Percentiles rank a stretch among this genome's conserved stretches.
These are phyloP conservation scores for Vitis rotundifolia DNA, from an alignment of 164 flowering plant species.

Conservation along the genomic window DNA sequence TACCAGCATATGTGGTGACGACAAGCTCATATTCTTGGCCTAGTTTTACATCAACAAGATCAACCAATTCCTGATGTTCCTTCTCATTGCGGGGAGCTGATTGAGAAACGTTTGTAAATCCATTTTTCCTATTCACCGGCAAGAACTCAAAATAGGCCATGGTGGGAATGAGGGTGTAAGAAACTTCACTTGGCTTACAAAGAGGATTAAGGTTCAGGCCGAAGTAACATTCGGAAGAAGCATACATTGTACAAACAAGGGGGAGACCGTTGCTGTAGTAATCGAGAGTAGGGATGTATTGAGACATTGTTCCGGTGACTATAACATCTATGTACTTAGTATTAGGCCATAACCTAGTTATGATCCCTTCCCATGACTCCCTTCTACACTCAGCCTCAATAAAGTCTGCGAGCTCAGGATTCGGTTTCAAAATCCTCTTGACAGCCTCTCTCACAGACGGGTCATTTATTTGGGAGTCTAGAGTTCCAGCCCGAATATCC, in stretches of 20 bases:
- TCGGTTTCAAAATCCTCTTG: conserved; percentile 35
- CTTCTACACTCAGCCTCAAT: conserved; percentile 39
- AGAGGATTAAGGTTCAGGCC: conserved; percentile 66
- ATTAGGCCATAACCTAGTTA: conserved; percentile 66
- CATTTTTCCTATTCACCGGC: conserved; percentile 39
- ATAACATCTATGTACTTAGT: conserved; percentile 72
- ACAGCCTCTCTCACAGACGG: conserved; percentile 38
- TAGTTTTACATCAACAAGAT: conserved; percentile 56
- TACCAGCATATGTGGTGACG: conserved; percentile 71
- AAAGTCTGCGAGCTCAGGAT: conserved; percentile 43
- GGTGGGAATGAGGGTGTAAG: conserved; percentile 67
- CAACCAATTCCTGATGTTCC: conserved; percentile 34
- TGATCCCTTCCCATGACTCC: conserved; percentile 61
- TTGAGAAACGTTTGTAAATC: background rate
- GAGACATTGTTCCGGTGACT: conserved; percentile 79
- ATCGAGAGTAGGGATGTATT: conserved; percentile 61
- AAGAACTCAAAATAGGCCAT: conserved; percentile 79
- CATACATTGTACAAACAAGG: conserved; percentile 71
- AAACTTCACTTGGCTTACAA: conserved; percentile 55
- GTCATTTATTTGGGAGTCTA: conserved; percentile 54
- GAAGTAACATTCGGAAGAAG: conserved; percentile 73
- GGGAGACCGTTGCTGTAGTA: conserved; percentile 62
- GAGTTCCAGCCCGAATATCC: conserved; percentile 54
- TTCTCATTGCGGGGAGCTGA: conserved; percentile 8
- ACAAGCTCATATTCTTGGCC: conserved; percentile 71